Conservation (phyloP, 108 stramenopile species). For the Pseudonitzschia pungens region DNA sequence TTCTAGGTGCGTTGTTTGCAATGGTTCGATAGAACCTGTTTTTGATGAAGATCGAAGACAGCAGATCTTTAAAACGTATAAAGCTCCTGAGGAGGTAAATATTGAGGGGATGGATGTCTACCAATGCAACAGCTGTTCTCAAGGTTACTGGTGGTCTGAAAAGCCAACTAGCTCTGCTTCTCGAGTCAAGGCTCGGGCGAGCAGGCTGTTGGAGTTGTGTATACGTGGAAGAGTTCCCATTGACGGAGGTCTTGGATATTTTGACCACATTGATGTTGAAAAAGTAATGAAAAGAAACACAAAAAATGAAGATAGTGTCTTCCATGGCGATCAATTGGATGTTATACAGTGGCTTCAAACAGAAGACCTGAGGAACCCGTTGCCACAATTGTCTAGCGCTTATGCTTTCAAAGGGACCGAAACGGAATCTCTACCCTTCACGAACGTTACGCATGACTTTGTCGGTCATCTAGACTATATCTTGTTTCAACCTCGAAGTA, state of each 20-base stretch:
- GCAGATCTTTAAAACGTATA: constrained; percentile 58
- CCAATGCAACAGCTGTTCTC: constrained; percentile 67
- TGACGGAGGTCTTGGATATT: constrained; percentile 58
- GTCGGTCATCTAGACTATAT: constrained; percentile 83
- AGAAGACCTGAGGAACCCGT: constrained; percentile 56
- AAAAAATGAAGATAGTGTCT: constrained; percentile 1
- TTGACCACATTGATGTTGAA: constrained; percentile 62
- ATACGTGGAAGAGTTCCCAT: constrained; percentile 71
- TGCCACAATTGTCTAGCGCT: constrained; percentile 54
- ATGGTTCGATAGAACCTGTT: constrained; percentile 72
- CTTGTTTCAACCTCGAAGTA: constrained; percentile 37
- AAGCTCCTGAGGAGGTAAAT: constrained; percentile 54
- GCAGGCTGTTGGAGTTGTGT: constrained; percentile 62
- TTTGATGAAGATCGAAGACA: constrained; percentile 45
- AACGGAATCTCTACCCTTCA: constrained; percentile 61
- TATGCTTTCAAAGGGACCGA: constrained; percentile 41
- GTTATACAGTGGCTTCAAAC: constrained; percentile 78
- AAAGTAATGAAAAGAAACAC: constrained; percentile 26
- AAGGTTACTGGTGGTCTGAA: constrained; percentile 90
- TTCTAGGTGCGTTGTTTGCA: constrained; percentile 83
- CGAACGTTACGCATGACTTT: constrained; percentile 83
- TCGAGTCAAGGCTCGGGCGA: constrained; percentile 69
- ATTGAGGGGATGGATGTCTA: constrained; percentile 59
- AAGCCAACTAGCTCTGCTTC: constrained; percentile 73
- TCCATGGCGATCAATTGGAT: constrained; percentile 28